Evolutionary conservation across 2,329 filamentous ascomycete species (phyloP).

Genomic region (Ascochyta rabiei): DNA sequence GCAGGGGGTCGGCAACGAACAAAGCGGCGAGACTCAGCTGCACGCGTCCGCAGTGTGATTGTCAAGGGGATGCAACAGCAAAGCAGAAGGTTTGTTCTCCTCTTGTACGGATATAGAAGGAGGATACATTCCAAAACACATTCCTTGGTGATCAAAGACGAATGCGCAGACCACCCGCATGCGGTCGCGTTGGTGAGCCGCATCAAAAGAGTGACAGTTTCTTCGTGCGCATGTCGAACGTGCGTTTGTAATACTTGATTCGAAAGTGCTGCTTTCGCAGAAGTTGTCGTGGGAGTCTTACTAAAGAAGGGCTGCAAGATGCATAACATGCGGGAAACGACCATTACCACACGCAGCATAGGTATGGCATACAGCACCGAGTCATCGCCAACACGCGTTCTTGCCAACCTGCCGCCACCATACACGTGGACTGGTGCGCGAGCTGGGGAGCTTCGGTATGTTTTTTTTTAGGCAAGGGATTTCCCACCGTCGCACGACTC

Average conservation of each 20-base stretch:
- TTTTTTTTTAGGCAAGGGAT: constrained; percentile 22
- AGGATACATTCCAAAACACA: constrained; percentile 31
- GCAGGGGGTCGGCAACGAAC: constrained; percentile 11
- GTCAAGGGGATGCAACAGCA: constrained; percentile 8
- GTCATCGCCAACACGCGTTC: constrained; percentile 22
- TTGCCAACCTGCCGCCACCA: constrained; percentile 38
- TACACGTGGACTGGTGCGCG: constrained; percentile 35
- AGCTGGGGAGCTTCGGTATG: constrained; percentile 27
- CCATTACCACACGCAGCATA: constrained; percentile 19
- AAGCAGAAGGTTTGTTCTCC: constrained; percentile 17
- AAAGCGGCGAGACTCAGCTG: constrained; percentile 26
- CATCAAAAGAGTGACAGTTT: constrained; percentile 1
- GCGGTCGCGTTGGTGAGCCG: constrained; percentile 13
- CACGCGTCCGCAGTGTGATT: constrained; percentile 30
- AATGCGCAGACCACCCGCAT: constrained; percentile 15
- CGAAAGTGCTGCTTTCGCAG: background rate
- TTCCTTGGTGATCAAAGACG: constrained; percentile 22
- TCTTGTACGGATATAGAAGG: constrained; percentile 17
- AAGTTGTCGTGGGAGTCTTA: background rate
- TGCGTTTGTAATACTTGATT: background rate
- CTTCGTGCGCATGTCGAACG: constrained; percentile 5
- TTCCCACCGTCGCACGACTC: background rate
- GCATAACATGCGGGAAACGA: constrained; percentile 16
- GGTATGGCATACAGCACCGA: constrained; percentile 17
- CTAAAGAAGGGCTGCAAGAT: background rate